These are phyloP conservation scores for Cystobasidium pallidum DNA, from an alignment of 1,284 basidiomycete species.

Conservation along the genomic window DNA sequence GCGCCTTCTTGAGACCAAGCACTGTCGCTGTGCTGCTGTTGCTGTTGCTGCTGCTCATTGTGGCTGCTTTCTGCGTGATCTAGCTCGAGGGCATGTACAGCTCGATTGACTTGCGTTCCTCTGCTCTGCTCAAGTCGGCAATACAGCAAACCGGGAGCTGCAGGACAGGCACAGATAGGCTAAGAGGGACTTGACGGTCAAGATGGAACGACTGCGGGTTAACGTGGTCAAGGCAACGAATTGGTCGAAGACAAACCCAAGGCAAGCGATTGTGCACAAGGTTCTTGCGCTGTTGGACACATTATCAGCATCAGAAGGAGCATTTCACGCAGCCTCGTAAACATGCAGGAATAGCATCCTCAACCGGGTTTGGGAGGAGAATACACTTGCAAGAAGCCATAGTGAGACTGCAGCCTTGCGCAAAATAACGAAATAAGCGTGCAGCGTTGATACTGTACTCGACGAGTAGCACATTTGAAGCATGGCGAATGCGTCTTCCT, in stretches of 20 bases:
- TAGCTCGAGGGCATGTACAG: background rate
- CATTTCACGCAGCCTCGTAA: too few species aligned
- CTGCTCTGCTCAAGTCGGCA: background rate
- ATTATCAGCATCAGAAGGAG: too few species aligned
- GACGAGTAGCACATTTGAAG: too few species aligned
- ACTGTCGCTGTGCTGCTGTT: constrained; percentile 37
- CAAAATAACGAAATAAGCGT: too few species aligned
- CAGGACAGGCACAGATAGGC: background rate
- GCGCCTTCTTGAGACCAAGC: constrained; percentile 48
- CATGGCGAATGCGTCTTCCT: too few species aligned
- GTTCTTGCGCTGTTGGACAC: too few species aligned
- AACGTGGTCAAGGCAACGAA: too few species aligned
- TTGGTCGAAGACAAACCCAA: background rate
- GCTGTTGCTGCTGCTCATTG: constrained; percentile 19
- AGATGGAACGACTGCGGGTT: background rate
- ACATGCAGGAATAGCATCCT: too few species aligned
- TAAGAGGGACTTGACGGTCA: background rate
- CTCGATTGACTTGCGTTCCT: background rate
- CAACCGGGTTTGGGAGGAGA: too few species aligned
- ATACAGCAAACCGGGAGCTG: background rate
- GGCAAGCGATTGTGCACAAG: background rate
- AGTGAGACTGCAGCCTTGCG: too few species aligned
- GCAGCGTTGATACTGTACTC: too few species aligned
- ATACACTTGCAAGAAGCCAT: too few species aligned
- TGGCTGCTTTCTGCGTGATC: background rate